Percentiles rank a stretch among this genome's conserved stretches.
phyloP scores from a whole-genome alignment of 352 stramenopile species.

The Globisporangium paroecandrum region DNA sequence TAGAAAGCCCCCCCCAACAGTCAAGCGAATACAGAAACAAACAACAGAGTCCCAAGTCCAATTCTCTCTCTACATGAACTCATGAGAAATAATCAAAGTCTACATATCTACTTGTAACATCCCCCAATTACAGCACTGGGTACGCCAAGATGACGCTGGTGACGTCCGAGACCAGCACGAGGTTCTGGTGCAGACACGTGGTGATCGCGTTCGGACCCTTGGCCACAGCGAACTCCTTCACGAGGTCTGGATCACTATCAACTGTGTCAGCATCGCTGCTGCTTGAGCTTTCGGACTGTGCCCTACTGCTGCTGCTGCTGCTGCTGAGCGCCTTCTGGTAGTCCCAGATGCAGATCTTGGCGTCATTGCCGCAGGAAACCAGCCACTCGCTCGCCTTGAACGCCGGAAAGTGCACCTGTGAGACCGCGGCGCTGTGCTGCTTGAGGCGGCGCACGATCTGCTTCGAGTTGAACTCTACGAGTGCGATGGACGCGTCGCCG shows the following conservation, averaged over 20 bases:
- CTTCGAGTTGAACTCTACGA: constrained; percentile 60
- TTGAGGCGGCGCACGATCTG: constrained; percentile 49
- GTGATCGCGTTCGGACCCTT: constrained; percentile 56
- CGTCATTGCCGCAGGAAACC: constrained; percentile 63
- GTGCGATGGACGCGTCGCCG: constrained; percentile 55
- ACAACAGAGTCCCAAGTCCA: neutral
- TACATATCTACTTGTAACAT: neutral
- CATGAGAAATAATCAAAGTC: neutral
- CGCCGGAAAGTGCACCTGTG: constrained; percentile 59
- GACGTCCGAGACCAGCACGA: constrained; percentile 51
- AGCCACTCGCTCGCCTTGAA: constrained; percentile 51
- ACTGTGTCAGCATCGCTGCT: neutral
- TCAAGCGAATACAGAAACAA: neutral
- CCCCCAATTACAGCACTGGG: constrained; percentile 26
- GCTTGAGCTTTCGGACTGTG: constrained; percentile 3
- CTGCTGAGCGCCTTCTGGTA: constrained; percentile 34
- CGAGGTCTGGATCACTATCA: constrained; percentile 27
- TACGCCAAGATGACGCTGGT: constrained; percentile 50
- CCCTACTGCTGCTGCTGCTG: neutral
- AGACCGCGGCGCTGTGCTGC: constrained; percentile 51
- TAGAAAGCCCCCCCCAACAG: neutral
- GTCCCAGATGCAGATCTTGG: constrained; percentile 64
- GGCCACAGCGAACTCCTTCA: constrained; percentile 43
- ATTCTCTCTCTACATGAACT: neutral
- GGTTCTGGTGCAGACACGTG: constrained; percentile 43